Evolutionary conservation across 441 rosid species (phyloP), one percentile per base, ranked within the genome.

Genomic region (Arabidopsis hybrid): DNA sequence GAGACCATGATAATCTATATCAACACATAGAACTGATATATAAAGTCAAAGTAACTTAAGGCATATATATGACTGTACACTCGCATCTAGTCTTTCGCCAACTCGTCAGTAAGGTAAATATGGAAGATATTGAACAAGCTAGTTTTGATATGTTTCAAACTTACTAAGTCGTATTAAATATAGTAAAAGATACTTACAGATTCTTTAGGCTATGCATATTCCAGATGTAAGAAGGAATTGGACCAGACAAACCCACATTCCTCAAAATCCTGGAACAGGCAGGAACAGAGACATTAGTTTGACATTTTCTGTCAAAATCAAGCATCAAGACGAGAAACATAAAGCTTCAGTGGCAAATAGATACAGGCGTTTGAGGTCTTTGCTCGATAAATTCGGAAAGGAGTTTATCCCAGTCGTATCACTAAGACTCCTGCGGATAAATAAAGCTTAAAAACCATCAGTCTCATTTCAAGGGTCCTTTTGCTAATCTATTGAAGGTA

Each of bases 151-250:
- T 1, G 46, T 36, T n/a, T n/a, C 9, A 7, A 65, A 16, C 13
- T 17, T 61, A 64, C 14, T 12, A 36, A 38, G 21, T 12, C 16
- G 31, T 51, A 39, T 8, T 35, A 17, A 0, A 39, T 52, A 43
- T 4, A 43, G 1, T 11, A 7, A 43, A 58, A 38, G 5, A 65
- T n/a, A 56, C 77, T 73, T 73, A 73, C 71, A 73, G 59, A 65
- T 21, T 7, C 1, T 4, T 50, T 50, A 74, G 11, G 9, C 1
- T 0, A 2, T 47, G 46, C 55, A 11, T 49, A 10, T 17, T 31
- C 78, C 78, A 74, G 29, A 74, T 50, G 72, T 59, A 74, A 50
- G 78, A 4, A 66, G 72, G 78, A 40, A 74, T 66, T 4, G 61
- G 31, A 59, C 78, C 78, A 31, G 38, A 49, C 67, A 74, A 5